Base-by-base conservation (phyloP, 495 filamentous ascomycete species). In the Mytilinidion resinicola region DNA sequence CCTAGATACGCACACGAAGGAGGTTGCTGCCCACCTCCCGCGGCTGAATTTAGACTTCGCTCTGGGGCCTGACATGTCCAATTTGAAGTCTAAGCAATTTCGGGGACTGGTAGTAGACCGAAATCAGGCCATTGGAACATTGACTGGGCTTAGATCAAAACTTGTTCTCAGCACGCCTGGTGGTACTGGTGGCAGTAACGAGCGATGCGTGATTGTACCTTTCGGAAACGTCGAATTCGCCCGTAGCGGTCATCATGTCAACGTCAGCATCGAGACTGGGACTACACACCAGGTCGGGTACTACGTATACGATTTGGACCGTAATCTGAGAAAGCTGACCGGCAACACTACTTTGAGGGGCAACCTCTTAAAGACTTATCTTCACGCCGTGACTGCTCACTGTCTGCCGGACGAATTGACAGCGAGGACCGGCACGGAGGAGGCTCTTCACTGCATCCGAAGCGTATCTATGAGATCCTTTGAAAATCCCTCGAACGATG, bases 201-300 rank as follows among this genome's bases (percentile, higher is more conserved):
- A 12, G 21, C 49, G 49, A 15, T 15, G 10, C 19, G 49, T 52
- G 3, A 52, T 52, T 15, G 19, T 52, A 1, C 49, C 49, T 52
- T 61, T 4, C 20, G 59, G 21, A 39, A 33, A 6, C 19, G 57
- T 19, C 54, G 61, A 0, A 76, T 79, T 15, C 71, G 88, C 12
- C 58, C 56, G 0, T 78, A 73, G 1, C 78, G 10, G 56, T 1
- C 70, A 72, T 3, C 70, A 82, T 37, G 44, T 73, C n/a, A 19
- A 62, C 0, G 47, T 79, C 34, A 38, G 9, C 9, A 35, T n/a
- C n/a, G 34, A n/a, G 11, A 25, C 19, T 5, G 14, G 10, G 10
- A 30, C 25, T 6, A 6, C 25, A 30, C 12, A 3, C n/a, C 44
- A 48, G 10, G n/a, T 48, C n/a, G 19, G 14, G 44, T 48, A 48